Percentiles rank a stretch among this genome's conserved stretches.
phyloP scores from a whole-genome alignment of 352 stramenopile species.

The Pythium volutum region DNA sequence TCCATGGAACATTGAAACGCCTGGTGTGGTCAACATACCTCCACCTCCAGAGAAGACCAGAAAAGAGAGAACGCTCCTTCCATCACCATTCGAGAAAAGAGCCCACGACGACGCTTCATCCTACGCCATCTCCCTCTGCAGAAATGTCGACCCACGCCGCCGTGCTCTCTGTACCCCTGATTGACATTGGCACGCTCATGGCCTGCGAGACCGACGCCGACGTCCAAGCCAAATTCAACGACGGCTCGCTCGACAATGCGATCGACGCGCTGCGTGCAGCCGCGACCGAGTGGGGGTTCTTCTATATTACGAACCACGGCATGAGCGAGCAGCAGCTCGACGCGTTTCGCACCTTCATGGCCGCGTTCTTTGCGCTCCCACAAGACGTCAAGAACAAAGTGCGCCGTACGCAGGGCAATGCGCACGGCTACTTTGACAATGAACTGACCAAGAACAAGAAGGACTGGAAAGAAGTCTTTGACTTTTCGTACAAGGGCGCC shows the following conservation, averaged over 20 bases:
- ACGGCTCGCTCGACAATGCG: slow-evolving; percentile 23
- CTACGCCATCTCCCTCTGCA: too few species aligned
- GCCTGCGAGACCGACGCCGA: slow-evolving; percentile 27
- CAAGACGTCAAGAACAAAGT: slow-evolving; percentile 46
- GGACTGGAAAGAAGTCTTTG: slow-evolving; percentile 92
- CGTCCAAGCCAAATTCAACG: slow-evolving; percentile 25
- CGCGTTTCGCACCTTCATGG: slow-evolving; percentile 56
- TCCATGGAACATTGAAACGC: too few species aligned
- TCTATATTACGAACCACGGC: slow-evolving; percentile 88
- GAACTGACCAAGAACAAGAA: slow-evolving; percentile 92
- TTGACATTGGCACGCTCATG: slow-evolving; percentile 53
- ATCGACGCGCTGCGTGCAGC: slow-evolving; percentile 51
- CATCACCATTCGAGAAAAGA: too few species aligned
- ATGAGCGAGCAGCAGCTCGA: slow-evolving; percentile 55
- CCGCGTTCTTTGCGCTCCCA: slow-evolving; percentile 81
- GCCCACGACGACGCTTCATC: too few species aligned
- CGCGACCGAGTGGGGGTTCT: slow-evolving; percentile 88
- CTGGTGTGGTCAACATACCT: too few species aligned
- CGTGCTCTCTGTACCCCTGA: slow-evolving; percentile 30
- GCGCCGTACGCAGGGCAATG: slow-evolving; percentile 70
- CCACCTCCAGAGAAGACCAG: too few species aligned
- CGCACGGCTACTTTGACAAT: slow-evolving; percentile 91
- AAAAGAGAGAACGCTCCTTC: too few species aligned
- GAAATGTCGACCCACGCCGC: too few species aligned
- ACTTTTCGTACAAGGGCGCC: too few species aligned